phyloP scores from a whole-genome alignment of 2,329 filamentous ascomycete genomes.

The Trichophyton mentagrophytes region DNA sequence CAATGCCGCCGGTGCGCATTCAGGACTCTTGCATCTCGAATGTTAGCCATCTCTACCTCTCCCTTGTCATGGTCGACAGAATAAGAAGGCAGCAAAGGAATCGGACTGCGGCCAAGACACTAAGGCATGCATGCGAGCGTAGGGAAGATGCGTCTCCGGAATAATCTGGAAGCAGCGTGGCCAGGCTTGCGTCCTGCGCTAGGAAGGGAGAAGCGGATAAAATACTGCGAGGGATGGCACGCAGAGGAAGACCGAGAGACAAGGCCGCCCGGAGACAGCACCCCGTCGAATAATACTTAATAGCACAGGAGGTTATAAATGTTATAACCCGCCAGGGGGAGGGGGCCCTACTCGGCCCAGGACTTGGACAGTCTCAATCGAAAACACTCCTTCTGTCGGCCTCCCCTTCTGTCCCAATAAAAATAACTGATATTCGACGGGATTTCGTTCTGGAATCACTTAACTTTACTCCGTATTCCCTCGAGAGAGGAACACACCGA shows the following conservation, averaged over 20 bases:
- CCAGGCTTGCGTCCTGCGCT: neutral
- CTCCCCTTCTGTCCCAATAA: too few relatives aligned
- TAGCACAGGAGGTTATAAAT: neutral
- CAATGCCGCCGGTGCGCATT: neutral
- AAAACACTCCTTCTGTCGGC: neutral
- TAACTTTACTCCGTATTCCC: too few relatives aligned
- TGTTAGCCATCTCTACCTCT: too few relatives aligned
- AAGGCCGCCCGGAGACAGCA: neutral
- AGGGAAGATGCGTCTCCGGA: slow-evolving; percentile 2
- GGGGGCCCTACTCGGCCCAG: neutral
- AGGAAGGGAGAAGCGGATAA: neutral
- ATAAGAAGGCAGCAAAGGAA: neutral
- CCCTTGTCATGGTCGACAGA: neutral
- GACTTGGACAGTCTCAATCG: neutral
- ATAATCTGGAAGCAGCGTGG: slow-evolving; percentile 3
- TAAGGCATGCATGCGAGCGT: slow-evolving; percentile 4
- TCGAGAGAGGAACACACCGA: neutral
- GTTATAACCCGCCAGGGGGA: too few relatives aligned
- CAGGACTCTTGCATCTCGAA: neutral
- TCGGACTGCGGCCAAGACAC: neutral
- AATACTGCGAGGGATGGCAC: too few relatives aligned
- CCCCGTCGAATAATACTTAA: neutral
- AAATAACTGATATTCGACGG: too few relatives aligned
- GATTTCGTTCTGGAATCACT: too few relatives aligned
- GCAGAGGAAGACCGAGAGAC: neutral